A percentile compares a stretch with the other conserved stretches of the same genome.
Evolutionary conservation across 1,284 basidiomycete species (phyloP).

Genomic region (Paramarasmius palmivorus): DNA sequence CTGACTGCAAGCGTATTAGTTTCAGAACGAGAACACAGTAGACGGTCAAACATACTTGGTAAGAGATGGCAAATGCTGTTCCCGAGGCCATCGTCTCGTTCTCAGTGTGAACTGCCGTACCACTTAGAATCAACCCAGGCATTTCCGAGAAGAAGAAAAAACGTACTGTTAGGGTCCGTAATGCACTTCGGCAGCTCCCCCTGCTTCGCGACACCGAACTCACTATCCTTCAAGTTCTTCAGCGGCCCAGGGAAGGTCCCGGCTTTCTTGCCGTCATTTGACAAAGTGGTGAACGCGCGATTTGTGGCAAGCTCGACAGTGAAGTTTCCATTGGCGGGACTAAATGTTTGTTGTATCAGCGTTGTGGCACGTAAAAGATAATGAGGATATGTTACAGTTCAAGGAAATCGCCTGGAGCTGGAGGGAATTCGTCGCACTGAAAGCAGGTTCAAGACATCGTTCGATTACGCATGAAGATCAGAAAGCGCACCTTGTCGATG

Average conservation of each 20-base stretch:
- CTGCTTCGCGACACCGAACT: not conserved
- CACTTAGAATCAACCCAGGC: not conserved
- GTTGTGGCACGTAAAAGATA: too few relatives aligned
- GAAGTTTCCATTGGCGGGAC: conserved; percentile 39
- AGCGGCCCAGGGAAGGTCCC: conserved; percentile 2
- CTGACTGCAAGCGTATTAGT: conserved; percentile 28
- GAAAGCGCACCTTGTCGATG: conserved; percentile 33
- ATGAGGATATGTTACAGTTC: conserved; percentile 36
- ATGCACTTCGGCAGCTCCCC: conserved; percentile 33
- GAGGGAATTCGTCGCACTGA: conserved; percentile 44
- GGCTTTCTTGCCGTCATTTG: conserved; percentile 11
- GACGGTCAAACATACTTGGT: conserved; percentile 33
- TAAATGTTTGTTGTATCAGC: conserved; percentile 18
- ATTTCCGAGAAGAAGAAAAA: not conserved
- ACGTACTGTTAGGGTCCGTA: conserved; percentile 37
- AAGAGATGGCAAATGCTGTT: conserved; percentile 48
- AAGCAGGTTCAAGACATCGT: not conserved
- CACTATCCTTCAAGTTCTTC: conserved; percentile 6
- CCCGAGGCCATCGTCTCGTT: conserved; percentile 43
- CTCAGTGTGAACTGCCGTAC: conserved; percentile 46
- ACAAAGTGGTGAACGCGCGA: conserved; percentile 16
- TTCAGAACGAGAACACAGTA: not conserved
- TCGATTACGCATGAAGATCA: not conserved
- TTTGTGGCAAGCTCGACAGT: conserved; percentile 22
- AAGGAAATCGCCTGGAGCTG: conserved; percentile 41